Base-by-base conservation (phyloP, 2,329 filamentous ascomycete species). In the Thelonectria discophora region DNA sequence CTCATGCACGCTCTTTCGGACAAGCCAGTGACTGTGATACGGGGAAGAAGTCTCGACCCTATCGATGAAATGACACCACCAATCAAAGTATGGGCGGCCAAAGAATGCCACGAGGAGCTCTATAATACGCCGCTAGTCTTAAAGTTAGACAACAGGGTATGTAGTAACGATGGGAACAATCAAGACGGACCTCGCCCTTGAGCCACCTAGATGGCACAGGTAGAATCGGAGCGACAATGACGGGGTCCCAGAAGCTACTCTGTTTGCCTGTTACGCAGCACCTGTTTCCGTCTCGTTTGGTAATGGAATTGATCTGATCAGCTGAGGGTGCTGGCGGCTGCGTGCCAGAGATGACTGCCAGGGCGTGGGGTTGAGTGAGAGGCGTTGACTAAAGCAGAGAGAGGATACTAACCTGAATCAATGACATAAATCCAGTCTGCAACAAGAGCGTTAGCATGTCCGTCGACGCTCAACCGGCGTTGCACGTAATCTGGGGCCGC, bases 181-280 rank as follows among this genome's bases (percentile, higher is more conserved):
- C n/a, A 45, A 45, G 21, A 45, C 42, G 20, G 18, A 45, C 42
- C 42, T 45, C 42, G n/a, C 42, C 42, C 42, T 45, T 45, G 42
- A 45, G 42, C 42, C 42, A 45, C 42, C 42, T 18, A 45, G 9
- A 45, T 45, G 42, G 42, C 42, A 45, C 42, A 45, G 42, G 42
- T 21, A 45, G 42, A 45, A 45, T 45, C 18, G 42, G 42, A 12
- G 18, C 42, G 42, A 45, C 42, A 45, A 45, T 18, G 5, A 45
- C 5, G 18, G 42, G 42, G 18, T 45, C 42, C 42, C 42, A 45
- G 17, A 45, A 18, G 18, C 42, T 21, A 45, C 42, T 18, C 13
- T 5, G 42, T 12, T 45, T 45, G n/a, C 42, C 42, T 45, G 42
- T 20, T 21, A 45, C 42, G 18, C 42, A 45, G 42, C 42, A 45